These are phyloP conservation scores for Rhizopogon roseolus DNA, from an alignment of 768 basidiomycete species.

Conservation along the genomic window DNA sequence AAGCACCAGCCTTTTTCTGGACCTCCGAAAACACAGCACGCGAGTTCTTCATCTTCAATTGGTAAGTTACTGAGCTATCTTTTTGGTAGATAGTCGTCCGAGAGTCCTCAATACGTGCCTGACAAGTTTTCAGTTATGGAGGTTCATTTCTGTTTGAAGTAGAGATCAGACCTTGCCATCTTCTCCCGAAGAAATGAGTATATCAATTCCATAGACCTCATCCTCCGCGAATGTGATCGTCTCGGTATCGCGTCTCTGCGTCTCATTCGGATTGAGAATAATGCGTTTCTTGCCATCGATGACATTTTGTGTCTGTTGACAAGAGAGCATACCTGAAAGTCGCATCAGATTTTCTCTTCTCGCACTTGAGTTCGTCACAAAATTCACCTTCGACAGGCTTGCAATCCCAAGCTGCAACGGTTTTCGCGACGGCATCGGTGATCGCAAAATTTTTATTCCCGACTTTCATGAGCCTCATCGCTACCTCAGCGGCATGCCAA, in stretches of 20 bases:
- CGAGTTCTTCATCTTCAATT: conserved; percentile 96
- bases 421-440: conserved; percentile 78
- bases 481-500: conserved; percentile 87
- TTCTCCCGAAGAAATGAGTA: conserved; percentile 81
- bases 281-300: conserved; percentile 97
- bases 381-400: conserved; percentile 86
- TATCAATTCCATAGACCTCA: conserved; percentile 94
- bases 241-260: conserved; percentile 84
- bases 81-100: conserved; percentile 93
- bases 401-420: conserved; percentile 71
- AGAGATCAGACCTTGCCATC: conserved; percentile 73
- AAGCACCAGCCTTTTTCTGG: conserved; percentile 95
- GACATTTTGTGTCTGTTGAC: conserved; percentile 90
- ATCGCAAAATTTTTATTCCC: conserved; percentile 95
- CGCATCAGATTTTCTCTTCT: background rate
- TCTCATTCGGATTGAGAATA: conserved; percentile 83
- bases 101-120: conserved; percentile 89
- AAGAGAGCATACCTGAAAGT: conserved; percentile 81
- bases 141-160: background rate
- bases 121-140: background rate
- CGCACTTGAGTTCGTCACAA: background rate
- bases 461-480: conserved; percentile 85
- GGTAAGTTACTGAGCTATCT: conserved; percentile 82
- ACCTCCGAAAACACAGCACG: conserved; percentile 96
- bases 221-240: conserved; percentile 82